Base-by-base conservation (phyloP, 257 asterid genomes). In the Nemophila menziesii region DNA sequence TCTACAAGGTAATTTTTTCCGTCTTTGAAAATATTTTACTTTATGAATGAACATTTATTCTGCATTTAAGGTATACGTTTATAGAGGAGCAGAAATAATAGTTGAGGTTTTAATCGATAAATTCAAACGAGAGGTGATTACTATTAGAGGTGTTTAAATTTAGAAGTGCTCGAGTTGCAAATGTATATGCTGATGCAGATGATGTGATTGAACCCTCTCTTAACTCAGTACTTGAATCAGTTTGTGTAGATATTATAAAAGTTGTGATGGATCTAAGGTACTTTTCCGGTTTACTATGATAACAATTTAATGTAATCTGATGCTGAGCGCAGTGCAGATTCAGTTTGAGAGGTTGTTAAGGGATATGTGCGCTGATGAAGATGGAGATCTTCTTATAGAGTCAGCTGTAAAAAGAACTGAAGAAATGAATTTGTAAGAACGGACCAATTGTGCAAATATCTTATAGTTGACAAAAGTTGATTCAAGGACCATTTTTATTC, bases 311-410 rank as follows among this genome's bases (percentile, higher is more conserved):
- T n/a, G n/a, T n/a, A n/a, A n/a, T n/a, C n/a, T n/a, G n/a, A n/a
- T n/a, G n/a, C n/a, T n/a, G n/a, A n/a, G 96, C 96, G 85, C 71
- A 90, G 93, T 72, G 96, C 99, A 54, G 96, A 90, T 49, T n/a
- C 94, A 85, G 70, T 90, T 90, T 57, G 99, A 90, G 93, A 77
- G 64, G 59, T 69, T 90, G 72, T 64, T 90, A 69, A 75, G 73
- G 79, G 99, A 90, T 69, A 74, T 85, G 71, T 85, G 96, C 60
- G 78, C 94, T 57, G 94, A 85, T 41, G 96, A 90, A 39, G 96
- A 90, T 54, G 99, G 99, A 18, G 93, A 90, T 73, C 96, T 90
- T 63, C 74, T 90, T 44, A 90, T 90, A 66, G 99, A 90, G 67
- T 90, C 99, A 24, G 80, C 96, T 15, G 83, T 77, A 54, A 90